Base-by-base conservation (phyloP, 768 basidiomycete species). In the Lactarius tabidus region DNA sequence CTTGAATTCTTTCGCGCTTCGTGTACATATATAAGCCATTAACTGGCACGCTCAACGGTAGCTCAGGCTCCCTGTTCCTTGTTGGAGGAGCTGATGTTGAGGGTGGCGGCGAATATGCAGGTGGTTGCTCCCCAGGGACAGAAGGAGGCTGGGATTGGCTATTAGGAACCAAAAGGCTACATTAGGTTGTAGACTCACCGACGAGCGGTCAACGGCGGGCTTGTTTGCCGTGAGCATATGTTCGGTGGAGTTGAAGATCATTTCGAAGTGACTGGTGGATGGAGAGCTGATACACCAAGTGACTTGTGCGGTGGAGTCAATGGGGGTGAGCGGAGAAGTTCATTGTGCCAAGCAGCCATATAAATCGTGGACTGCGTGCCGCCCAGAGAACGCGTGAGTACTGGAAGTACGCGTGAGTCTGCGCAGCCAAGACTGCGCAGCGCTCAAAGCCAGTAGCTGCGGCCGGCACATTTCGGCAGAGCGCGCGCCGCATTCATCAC, bases 1-100 rank as follows among this genome's bases (percentile, higher is more conserved):
- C 67, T 26, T n/a, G 54, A 26, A 68, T 68, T n/a, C 2, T 0
- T 6, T 62, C 56, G 10, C 18, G 31, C 59, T 48, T 66, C 17
- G 59, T 53, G 45, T 18, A 52, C 56, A 68, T 61, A 4, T 51
- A 20, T 38, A 68, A 31, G 51, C 64, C 67, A 52, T 66, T 68
- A 51, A 66, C 15, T 12, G 67, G 67, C 2, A 26, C 2, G 20
- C 23, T 38, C 12, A 45, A 57, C 17, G 65, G 60, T 9, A 17
- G 39, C 35, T 15, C 39, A 18, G 26, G 14, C 36, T 36, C 60
- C 2, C 57, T 45, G 28, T 17, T 57, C 38, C 39, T 41, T 43
- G 57, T 52, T 48, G 53, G 23, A 2, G 57, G 41, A 15, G 54
- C 5, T 6, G 28, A n/a, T 43, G 39, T 29, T 23, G 58, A 15